These are phyloP conservation scores for Plasmodium gonderi DNA, from an alignment of 169 alveolate genomes.

Conservation along the genomic window DNA sequence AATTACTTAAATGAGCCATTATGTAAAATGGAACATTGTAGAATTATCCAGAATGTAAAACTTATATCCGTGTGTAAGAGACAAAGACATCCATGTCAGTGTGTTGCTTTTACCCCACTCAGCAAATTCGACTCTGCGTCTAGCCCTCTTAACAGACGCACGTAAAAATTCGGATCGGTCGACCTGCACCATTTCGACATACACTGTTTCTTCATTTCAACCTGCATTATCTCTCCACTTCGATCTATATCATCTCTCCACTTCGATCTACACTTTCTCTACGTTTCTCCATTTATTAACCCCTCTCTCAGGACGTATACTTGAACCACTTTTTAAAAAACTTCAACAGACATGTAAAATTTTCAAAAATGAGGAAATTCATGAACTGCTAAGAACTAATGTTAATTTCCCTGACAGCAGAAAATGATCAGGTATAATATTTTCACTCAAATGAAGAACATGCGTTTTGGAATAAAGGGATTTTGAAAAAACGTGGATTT, in stretches of 20 bases:
- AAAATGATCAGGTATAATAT: background rate
- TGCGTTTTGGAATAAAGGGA: conserved; percentile 21
- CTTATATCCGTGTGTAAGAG: no score
- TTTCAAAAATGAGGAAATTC: conserved; percentile 51
- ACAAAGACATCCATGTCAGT: no score
- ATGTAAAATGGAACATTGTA: background rate
- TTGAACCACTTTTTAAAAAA: conserved; percentile 57
- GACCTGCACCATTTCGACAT: no score
- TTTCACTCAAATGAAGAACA: background rate
- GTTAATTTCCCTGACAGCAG: background rate
- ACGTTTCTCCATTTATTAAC: background rate
- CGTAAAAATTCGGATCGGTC: no score
- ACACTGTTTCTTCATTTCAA: no score
- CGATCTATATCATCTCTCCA: background rate
- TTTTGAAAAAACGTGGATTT: conserved; percentile 19
- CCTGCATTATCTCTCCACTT: no score
- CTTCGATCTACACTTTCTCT: background rate
- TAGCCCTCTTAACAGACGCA: no score
- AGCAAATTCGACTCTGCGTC: no score
- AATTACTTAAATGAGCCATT: background rate
- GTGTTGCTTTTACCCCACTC: no score
- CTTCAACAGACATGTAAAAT: conserved; percentile 43
- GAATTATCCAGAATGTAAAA: background rate
- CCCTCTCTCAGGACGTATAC: conserved; percentile 23
- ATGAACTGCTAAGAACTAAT: conserved; percentile 53